Conservation (phyloP, 2,329 filamentous ascomycete genomes). For the Fusarium sp. region DNA sequence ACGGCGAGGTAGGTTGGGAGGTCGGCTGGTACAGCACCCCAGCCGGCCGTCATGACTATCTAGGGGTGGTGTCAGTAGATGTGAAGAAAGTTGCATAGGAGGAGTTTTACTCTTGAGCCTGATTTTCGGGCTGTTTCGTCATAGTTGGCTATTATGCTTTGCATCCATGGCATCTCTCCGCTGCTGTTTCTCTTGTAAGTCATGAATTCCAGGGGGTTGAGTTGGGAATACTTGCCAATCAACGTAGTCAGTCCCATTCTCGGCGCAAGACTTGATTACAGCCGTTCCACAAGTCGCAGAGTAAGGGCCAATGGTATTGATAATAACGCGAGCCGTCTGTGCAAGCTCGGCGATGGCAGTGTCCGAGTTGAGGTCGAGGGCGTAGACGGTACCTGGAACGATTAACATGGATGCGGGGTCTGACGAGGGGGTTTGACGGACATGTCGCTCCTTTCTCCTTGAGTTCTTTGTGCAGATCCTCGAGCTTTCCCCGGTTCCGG, state of each 20-base stretch:
- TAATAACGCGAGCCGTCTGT: not conserved
- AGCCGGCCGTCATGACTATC: conserved; percentile 34
- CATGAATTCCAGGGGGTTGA: too few relatives aligned
- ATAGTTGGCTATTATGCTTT: conserved; percentile 17
- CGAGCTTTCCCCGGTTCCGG: conserved; percentile 75
- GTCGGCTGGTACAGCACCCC: conserved; percentile 33
- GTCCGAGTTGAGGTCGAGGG: not conserved
- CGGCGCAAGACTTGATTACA: conserved; percentile 32
- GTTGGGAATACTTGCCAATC: conserved; percentile 25
- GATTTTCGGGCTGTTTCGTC: conserved; percentile 20
- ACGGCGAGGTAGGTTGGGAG: conserved; percentile 28
- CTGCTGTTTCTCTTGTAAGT: conserved; percentile 25
- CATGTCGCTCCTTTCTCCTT: conserved; percentile 1
- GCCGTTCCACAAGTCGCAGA: conserved; percentile 24
- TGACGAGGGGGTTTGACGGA: not conserved
- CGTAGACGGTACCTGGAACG: not conserved
- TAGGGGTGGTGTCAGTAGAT: not conserved
- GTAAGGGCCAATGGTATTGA: conserved; percentile 32
- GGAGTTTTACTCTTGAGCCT: conserved; percentile 13
- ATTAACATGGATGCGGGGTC: not conserved
- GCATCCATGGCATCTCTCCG: conserved; percentile 34
- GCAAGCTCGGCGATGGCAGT: not conserved
- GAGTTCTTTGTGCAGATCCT: conserved; percentile 61
- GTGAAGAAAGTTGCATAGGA: not conserved
- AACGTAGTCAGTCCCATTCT: conserved; percentile 36